Conservation (phyloP, 768 basidiomycete genomes). For the Boletus fagicola region DNA sequence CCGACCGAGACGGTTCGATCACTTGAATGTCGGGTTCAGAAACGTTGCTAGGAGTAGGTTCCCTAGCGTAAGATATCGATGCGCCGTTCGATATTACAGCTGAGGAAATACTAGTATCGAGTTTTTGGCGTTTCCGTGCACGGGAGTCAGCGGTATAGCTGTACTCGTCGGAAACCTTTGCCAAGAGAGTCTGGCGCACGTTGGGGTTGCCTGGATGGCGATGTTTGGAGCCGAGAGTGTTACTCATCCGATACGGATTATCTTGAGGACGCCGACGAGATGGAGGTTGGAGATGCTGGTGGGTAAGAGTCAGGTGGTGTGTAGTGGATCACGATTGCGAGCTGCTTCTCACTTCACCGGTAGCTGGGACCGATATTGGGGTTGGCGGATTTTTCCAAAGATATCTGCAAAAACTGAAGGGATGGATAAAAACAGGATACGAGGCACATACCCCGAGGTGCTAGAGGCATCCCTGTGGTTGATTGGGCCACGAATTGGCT, state of each 20-base stretch:
- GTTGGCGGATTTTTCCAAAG: constrained; percentile 26
- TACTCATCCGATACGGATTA: constrained; percentile 14
- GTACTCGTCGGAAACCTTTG: background rate
- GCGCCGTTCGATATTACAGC: background rate
- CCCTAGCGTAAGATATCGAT: constrained; percentile 2
- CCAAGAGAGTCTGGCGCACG: constrained; percentile 20
- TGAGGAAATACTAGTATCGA: constrained; percentile 4
- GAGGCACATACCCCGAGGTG: constrained; percentile 17
- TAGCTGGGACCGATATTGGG: constrained; percentile 17
- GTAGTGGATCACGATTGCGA: background rate
- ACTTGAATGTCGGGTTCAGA: constrained; percentile 27
- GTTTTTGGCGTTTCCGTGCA: constrained; percentile 25
- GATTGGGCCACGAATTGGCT: constrained; percentile 8
- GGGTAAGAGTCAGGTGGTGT: constrained; percentile 5
- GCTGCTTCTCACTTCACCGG: constrained; percentile 14
- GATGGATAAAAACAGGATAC: background rate
- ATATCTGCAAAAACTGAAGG: constrained; percentile 7
- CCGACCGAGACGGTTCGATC: constrained; percentile 3
- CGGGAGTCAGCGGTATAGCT: background rate
- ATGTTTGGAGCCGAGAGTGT: background rate
- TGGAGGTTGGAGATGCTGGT: constrained; percentile 8
- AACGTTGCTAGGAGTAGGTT: background rate
- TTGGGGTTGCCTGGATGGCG: constrained; percentile 26
- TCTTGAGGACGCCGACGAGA: constrained; percentile 1
- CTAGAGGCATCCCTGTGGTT: constrained; percentile 34